Conservation (phyloP, 2,329 filamentous ascomycete species). For the Aquanectria penicillioides region DNA sequence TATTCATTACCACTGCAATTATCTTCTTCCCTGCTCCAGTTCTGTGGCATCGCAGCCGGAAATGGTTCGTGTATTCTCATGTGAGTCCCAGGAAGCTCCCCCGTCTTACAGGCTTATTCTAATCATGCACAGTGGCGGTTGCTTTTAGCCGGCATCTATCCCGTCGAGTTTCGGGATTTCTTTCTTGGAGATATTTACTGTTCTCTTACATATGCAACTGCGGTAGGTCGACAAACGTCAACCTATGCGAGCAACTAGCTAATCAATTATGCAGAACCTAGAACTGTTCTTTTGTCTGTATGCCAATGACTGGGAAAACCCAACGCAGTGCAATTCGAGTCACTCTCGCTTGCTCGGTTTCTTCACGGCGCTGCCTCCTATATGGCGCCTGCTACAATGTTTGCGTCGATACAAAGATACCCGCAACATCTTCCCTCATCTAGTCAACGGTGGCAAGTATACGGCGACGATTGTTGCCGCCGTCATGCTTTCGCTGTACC, state of each 20-base stretch:
- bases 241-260: constrained; percentile 8
- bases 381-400: constrained; percentile 93
- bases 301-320: constrained; percentile 77
- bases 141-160: constrained; percentile 84
- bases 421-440: constrained; percentile 86
- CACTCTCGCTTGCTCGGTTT: constrained; percentile 88
- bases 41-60: constrained; percentile 79
- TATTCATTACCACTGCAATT: constrained; percentile 72
- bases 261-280: constrained; percentile 71
- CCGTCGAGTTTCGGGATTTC: constrained; percentile 97
- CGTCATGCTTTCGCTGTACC: constrained; percentile 82
- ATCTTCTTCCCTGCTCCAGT: constrained; percentile 80
- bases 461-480: constrained; percentile 83
- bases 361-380: constrained; percentile 81
- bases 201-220: constrained; percentile 89
- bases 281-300: constrained; percentile 97
- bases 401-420: constrained; percentile 90
- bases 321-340: constrained; percentile 82
- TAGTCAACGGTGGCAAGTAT: constrained; percentile 94
- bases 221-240: constrained; percentile 66
- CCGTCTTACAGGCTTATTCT: neutral
- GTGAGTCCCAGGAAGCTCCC: constrained; percentile 59
- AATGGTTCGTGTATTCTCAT: constrained; percentile 91
- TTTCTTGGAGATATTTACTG: constrained; percentile 98
- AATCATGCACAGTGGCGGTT: constrained; percentile 75